Percentiles rank a stretch among this genome's conserved stretches.
These are phyloP conservation scores for Fusarium armeniacum DNA, from an alignment of 2,329 filamentous ascomycete genomes.

Conservation along the genomic window DNA sequence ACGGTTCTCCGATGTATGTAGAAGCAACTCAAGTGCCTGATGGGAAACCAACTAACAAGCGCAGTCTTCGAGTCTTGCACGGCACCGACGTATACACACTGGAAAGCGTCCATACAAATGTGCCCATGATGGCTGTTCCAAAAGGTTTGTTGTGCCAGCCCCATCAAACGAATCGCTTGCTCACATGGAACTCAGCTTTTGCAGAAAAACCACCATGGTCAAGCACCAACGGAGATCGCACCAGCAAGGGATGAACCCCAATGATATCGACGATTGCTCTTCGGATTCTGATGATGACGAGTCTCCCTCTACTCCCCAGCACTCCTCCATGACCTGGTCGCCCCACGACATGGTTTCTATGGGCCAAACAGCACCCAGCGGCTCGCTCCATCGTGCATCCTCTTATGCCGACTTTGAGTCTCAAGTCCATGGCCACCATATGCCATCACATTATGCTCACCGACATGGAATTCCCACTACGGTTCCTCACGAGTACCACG, in stretches of 20 bases:
- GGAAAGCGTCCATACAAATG: constrained; percentile 77
- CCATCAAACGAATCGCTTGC: constrained; percentile 9
- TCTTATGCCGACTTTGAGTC: constrained; percentile 70
- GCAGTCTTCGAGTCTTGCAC: constrained; percentile 74
- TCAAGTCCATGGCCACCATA: constrained; percentile 58
- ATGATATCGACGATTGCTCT: constrained; percentile 68
- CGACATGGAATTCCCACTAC: constrained; percentile 63
- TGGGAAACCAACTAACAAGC: constrained; percentile 22
- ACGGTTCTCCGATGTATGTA: constrained; percentile 76
- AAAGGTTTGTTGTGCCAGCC: constrained; percentile 62
- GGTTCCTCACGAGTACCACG: constrained; percentile 60
- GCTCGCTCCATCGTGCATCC: constrained; percentile 64
- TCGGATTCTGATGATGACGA: constrained; percentile 72
- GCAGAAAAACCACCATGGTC: constrained; percentile 79
- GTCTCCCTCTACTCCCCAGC: constrained; percentile 70
- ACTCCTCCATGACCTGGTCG: constrained; percentile 67
- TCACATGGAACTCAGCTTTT: constrained; percentile 67
- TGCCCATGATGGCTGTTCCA: constrained; percentile 71
- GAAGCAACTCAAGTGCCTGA: background rate
- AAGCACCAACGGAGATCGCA: constrained; percentile 75
- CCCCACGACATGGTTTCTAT: constrained; percentile 59
- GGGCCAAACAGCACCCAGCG: constrained; percentile 55
- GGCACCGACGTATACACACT: constrained; percentile 75
- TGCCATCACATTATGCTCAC: constrained; percentile 59
- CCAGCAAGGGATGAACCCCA: constrained; percentile 69